phyloP scores from a whole-genome alignment of 2,329 filamentous ascomycete genomes.

The Penicillium corylophilum region DNA sequence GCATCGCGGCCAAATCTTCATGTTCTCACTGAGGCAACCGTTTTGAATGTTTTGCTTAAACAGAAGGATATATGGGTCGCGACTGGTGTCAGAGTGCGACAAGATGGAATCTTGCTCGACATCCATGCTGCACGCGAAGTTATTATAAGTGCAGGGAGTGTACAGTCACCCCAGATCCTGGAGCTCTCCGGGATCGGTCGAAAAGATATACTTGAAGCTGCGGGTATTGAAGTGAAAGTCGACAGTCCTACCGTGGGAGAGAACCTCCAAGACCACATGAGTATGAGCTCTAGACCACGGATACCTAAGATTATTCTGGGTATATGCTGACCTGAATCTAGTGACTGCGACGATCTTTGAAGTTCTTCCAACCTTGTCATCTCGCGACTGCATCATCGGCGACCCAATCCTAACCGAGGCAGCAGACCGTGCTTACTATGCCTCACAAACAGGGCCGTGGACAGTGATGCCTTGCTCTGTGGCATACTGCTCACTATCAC shows the following conservation, averaged over 20 bases:
- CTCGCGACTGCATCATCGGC: constrained; percentile 13
- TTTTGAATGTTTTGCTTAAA: constrained; percentile 49
- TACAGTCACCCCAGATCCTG: constrained; percentile 59
- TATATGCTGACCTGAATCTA: constrained; percentile 12
- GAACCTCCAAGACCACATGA: constrained; percentile 52
- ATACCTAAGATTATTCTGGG: not conserved
- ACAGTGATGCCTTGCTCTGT: constrained; percentile 24
- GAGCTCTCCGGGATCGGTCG: constrained; percentile 61
- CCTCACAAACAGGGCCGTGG: constrained; percentile 15
- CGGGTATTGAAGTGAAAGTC: constrained; percentile 47
- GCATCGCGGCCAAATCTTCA: constrained; percentile 44
- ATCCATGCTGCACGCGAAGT: constrained; percentile 50
- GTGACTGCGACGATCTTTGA: constrained; percentile 33
- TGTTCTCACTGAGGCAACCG: constrained; percentile 50
- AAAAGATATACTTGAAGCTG: constrained; percentile 41
- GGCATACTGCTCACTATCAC: constrained; percentile 17
- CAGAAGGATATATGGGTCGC: constrained; percentile 17
- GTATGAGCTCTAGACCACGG: constrained; percentile 13
- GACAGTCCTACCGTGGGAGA: constrained; percentile 48
- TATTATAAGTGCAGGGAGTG: constrained; percentile 58
- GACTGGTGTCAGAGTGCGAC: constrained; percentile 47
- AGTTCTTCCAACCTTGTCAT: constrained; percentile 19
- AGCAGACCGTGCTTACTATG: constrained; percentile 14
- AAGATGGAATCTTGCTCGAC: constrained; percentile 34
- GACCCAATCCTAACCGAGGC: constrained; percentile 8